Percentiles rank a stretch among this genome's conserved stretches.
These are phyloP conservation scores for Boletus edulis DNA, from an alignment of 768 basidiomycete genomes.

Conservation along the genomic window DNA sequence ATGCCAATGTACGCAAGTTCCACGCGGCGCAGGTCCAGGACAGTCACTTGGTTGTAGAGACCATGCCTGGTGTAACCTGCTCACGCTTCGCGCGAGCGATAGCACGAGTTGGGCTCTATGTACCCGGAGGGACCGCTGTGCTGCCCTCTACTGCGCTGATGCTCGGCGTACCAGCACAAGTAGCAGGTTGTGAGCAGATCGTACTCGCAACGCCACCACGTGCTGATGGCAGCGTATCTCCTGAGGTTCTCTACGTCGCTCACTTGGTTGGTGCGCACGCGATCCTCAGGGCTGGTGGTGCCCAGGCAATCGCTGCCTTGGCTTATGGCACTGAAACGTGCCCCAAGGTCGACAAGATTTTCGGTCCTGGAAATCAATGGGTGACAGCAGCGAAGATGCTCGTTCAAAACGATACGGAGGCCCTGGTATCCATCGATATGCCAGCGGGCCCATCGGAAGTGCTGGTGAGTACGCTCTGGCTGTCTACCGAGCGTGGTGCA, in stretches of 20 bases:
- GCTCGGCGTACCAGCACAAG: slow-evolving; percentile 97
- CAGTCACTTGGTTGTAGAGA: slow-evolving; percentile 78
- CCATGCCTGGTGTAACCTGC: slow-evolving; percentile 97
- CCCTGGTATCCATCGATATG: slow-evolving; percentile 97
- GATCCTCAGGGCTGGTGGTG: slow-evolving; percentile 93
- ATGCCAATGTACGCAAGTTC: slow-evolving; percentile 88
- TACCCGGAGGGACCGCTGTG: slow-evolving; percentile 96
- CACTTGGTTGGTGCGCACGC: slow-evolving; percentile 86
- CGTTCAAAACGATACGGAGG: slow-evolving; percentile 97
- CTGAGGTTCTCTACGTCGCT: slow-evolving; percentile 97
- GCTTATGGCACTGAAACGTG: slow-evolving; percentile 95
- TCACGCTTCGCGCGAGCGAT: slow-evolving; percentile 95
- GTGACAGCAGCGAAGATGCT: slow-evolving; percentile 99
- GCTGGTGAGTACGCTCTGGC: slow-evolving; percentile 50
- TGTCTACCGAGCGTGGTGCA: slow-evolving; percentile 58
- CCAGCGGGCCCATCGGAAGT: slow-evolving; percentile 98
- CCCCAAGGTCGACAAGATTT: slow-evolving; percentile 98
- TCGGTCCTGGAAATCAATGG: slow-evolving; percentile 99
- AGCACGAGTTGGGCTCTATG: slow-evolving; percentile 92
- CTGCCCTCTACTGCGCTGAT: slow-evolving; percentile 96
- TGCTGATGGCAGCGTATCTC: slow-evolving; percentile 87
- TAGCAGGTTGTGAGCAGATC: slow-evolving; percentile 89
- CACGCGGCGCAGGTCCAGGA: slow-evolving; percentile 84
- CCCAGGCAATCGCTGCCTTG: slow-evolving; percentile 93
- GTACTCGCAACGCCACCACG: slow-evolving; percentile 97